Evolutionary conservation across 2,329 filamentous ascomycete species (phyloP).

Genomic region (Cryphonectria parasitica): DNA sequence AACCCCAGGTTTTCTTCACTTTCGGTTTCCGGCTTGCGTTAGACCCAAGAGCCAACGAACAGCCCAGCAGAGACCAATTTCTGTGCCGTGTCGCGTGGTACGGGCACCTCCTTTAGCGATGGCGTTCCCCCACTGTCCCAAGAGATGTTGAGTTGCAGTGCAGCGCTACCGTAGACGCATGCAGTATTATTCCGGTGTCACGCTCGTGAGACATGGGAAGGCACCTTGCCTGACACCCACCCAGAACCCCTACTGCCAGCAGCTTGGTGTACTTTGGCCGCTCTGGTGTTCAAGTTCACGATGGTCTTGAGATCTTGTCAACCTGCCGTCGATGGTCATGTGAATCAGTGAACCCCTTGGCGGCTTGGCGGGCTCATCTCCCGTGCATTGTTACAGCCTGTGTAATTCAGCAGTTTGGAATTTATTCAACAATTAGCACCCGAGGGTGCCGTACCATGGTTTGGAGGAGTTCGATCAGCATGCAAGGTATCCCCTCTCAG

Average conservation of each 20-base stretch:
- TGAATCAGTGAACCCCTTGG: not conserved
- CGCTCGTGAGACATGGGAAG: not conserved
- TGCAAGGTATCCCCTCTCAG: not conserved
- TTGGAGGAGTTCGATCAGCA: not conserved
- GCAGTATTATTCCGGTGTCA: not conserved
- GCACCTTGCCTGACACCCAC: not conserved
- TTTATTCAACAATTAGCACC: not conserved
- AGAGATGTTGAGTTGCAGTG: not conserved
- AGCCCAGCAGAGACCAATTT: not conserved
- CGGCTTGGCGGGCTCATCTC: not conserved
- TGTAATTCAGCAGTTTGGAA: not conserved
- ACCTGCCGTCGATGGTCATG: not conserved
- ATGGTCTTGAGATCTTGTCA: not conserved
- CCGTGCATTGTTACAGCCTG: not conserved
- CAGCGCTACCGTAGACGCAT: not conserved
- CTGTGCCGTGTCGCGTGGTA: not conserved
- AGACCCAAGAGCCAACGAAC: not conserved
- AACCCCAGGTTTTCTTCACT: constrained; percentile 10
- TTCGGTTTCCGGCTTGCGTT: not conserved
- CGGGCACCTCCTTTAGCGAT: not conserved
- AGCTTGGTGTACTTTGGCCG: not conserved
- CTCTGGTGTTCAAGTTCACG: not conserved
- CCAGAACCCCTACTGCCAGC: not conserved
- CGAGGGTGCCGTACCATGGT: not conserved
- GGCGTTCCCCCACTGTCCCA: not conserved